phyloP scores from a whole-genome alignment of 305 asterid species.

The Fraxinus albicans region DNA sequence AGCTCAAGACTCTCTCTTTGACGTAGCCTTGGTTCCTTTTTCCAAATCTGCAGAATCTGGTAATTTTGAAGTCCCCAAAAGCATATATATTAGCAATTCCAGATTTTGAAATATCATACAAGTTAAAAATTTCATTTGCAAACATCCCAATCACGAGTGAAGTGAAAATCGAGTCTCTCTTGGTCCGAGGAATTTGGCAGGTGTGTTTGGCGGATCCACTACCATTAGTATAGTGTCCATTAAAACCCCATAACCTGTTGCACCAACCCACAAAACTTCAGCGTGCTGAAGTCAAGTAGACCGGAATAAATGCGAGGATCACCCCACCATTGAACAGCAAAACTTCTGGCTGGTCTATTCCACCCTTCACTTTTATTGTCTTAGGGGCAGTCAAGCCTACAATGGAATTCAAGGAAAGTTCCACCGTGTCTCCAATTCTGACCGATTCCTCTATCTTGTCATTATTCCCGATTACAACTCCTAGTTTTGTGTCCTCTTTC shows the following conservation, averaged over 20 bases:
- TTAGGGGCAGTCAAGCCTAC: not conserved
- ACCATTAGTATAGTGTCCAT: not conserved
- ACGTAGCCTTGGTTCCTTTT: constrained; percentile 33
- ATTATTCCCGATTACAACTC: not conserved
- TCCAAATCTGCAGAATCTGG: constrained; percentile 45
- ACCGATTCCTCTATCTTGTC: not conserved
- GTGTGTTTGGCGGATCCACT: not conserved
- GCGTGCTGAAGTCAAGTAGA: not conserved
- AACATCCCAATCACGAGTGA: not conserved
- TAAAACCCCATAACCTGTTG: not conserved
- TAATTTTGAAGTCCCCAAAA: constrained; percentile 48
- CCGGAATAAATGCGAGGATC: not conserved
- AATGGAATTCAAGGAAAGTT: not conserved
- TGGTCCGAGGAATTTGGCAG: not conserved
- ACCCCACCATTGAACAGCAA: not conserved
- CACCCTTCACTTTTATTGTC: not conserved
- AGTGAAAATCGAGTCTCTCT: not conserved
- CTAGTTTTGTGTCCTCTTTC: not conserved
- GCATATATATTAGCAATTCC: constrained; percentile 42
- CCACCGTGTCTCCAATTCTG: not conserved
- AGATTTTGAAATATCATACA: not conserved
- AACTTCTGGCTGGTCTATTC: not conserved
- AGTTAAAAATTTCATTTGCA: not conserved
- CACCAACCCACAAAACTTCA: not conserved
- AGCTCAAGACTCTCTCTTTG: constrained; percentile 41